phyloP scores from a whole-genome alignment of 2,329 filamentous ascomycete species.

The Pezicula radicicola region DNA sequence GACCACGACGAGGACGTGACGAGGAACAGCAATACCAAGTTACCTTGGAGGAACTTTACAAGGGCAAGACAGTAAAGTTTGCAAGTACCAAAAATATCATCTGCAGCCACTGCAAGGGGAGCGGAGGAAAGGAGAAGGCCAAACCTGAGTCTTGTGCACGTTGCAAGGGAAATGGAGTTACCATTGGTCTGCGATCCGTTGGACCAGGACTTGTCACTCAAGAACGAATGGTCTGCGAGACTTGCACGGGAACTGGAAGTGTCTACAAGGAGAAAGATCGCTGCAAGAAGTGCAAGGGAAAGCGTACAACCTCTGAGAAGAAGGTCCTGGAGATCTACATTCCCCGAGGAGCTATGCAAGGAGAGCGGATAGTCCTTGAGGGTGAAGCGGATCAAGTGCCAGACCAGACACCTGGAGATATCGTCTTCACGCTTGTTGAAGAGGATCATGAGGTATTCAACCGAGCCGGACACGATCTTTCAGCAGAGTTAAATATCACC shows the following conservation, averaged over 20 bases:
- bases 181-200: slow-evolving; percentile 75
- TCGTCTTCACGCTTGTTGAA: slow-evolving; percentile 85
- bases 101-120: slow-evolving; percentile 83
- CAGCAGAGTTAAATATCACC: slow-evolving; percentile 76
- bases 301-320: slow-evolving; percentile 79
- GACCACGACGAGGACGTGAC: slow-evolving; percentile 70
- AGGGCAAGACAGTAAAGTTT: slow-evolving; percentile 97
- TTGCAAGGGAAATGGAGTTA: slow-evolving; percentile 78
- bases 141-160: slow-evolving; percentile 79
- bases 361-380: slow-evolving; percentile 84
- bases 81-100: slow-evolving; percentile 91
- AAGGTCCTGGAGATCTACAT: slow-evolving; percentile 98
- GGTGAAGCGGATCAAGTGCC: slow-evolving; percentile 93
- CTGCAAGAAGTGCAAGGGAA: slow-evolving; percentile 98
- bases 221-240: slow-evolving; percentile 74
- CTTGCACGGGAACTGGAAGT: slow-evolving; percentile 80
- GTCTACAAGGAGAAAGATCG: slow-evolving; percentile 95
- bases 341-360: slow-evolving; percentile 79
- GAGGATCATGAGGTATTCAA: slow-evolving; percentile 78
- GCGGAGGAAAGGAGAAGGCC: slow-evolving; percentile 86
- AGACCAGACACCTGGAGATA: slow-evolving; percentile 85
- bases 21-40: slow-evolving; percentile 93
- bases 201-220: slow-evolving; percentile 85
- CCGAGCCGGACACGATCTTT: slow-evolving; percentile 79
- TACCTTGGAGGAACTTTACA: slow-evolving; percentile 91